Evolutionary conservation across 2,329 filamentous ascomycete species (phyloP), one percentile per base, ranked within the genome.

Genomic region (Pseudogymnoascus sp.): DNA sequence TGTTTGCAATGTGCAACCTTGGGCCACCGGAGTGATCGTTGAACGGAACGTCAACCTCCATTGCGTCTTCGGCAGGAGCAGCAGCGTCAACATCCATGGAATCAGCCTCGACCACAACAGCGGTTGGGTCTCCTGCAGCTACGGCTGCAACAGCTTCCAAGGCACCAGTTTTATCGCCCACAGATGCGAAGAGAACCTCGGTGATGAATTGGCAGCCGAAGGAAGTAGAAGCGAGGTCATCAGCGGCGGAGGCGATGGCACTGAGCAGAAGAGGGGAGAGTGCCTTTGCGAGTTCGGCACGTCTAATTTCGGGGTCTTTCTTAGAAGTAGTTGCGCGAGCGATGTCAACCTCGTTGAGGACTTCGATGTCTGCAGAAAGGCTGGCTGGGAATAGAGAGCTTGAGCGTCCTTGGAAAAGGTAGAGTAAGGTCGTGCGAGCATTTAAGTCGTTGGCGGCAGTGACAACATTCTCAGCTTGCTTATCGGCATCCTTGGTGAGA

Each of bases 191-290:
- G 1, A 99, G 79, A 14, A 91, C 86, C 70, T 97, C 91, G 0
- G 86, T 81, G 59, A 97, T 82, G 70, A 96, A 87, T 68, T 96
- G 92, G 73, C 89, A 91, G 11, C 93, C 94, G 67, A 94, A 94
- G 16, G 86, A 87, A 8, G 88, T 89, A 22, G 85, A 77, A 1
- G 89, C 81, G 18, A 99, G 80, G 37, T 87, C 83, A 2, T 79
- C 76, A 1, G 91, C 83, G 22, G 86, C 82, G 1, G 84, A 78
- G 1, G 84, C 81, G 62, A 97, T 87, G 38, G 90, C 84, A 43
- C 85, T 81, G 30, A 99, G 79, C 2, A 97, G 78, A 30, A 86
- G 82, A 1, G 89, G 85, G 1, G 91, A 91, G 28, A 96, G 77
- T 9, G 85, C 81, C 62, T 85, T 83, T 20, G 90, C 78, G 41